A percentile compares a stretch with the other conserved stretches of the same genome.
phyloP scores from a whole-genome alignment of 306 rosid species.

The Pterocarpus santalinus region DNA sequence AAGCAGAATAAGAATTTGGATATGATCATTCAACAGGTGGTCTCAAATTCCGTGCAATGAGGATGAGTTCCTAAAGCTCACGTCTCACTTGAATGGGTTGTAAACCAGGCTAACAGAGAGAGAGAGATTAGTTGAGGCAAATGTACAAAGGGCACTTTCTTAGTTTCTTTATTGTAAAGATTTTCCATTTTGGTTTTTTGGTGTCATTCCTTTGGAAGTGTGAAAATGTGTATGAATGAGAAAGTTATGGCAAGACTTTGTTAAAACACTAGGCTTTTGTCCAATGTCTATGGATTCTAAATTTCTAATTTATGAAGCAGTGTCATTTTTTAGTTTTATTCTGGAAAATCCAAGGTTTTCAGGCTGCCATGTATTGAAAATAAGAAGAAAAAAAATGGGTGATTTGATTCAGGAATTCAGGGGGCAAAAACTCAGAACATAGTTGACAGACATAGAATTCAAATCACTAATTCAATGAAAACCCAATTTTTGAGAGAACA shows the following conservation, averaged over 20 bases:
- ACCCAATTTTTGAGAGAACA: too few species aligned
- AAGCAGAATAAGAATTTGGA: too few species aligned
- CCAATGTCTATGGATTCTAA: conserved; percentile 2
- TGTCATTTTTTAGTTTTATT: neutral
- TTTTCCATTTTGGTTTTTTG: neutral
- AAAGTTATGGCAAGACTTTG: neutral
- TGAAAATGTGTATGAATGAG: neutral
- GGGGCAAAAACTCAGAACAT: too few species aligned
- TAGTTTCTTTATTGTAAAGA: neutral
- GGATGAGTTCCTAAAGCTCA: conserved; percentile 43
- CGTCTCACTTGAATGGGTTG: conserved; percentile 39
- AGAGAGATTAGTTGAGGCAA: conserved; percentile 17
- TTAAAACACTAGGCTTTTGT: neutral
- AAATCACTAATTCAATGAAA: too few species aligned
- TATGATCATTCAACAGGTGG: neutral
- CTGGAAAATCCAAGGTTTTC: too few species aligned
- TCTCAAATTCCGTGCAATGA: conserved; percentile 53
- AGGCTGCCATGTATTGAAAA: too few species aligned
- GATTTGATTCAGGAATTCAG: too few species aligned
- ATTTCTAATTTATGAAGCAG: neutral
- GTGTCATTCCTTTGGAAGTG: conserved; percentile 14
- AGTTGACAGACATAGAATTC: too few species aligned
- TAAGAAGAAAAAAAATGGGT: too few species aligned
- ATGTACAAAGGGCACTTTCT: conserved; percentile 15
- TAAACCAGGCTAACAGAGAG: neutral